phyloP scores from a whole-genome alignment of 2,329 filamentous ascomycete species.

The Colletotrichum musicola region DNA sequence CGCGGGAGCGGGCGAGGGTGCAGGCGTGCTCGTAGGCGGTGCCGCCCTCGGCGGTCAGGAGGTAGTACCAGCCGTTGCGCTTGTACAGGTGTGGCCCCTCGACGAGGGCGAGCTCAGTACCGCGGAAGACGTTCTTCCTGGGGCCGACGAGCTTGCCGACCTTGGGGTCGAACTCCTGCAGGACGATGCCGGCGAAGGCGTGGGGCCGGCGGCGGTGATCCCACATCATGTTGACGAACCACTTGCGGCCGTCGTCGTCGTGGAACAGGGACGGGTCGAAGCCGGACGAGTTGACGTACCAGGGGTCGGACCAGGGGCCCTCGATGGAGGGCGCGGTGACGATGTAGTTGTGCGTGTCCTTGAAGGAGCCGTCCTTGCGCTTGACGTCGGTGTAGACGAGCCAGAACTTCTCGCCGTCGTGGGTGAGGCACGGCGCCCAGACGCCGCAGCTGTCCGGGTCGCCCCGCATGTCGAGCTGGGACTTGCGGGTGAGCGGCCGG shows the following conservation, averaged over 20 bases:
- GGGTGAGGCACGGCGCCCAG: constrained; percentile 74
- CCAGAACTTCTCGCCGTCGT: constrained; percentile 72
- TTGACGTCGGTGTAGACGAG: constrained; percentile 76
- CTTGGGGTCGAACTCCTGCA: constrained; percentile 69
- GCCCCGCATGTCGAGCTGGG: constrained; percentile 69
- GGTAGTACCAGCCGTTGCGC: constrained; percentile 70
- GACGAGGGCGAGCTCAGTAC: constrained; percentile 66
- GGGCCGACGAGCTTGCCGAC: constrained; percentile 66
- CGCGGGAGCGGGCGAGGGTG: constrained; percentile 66
- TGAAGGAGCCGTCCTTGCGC: constrained; percentile 75
- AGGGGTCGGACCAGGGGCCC: constrained; percentile 72
- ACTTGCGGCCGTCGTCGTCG: constrained; percentile 67
- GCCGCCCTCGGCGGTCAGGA: constrained; percentile 71
- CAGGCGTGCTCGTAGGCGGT: constrained; percentile 72
- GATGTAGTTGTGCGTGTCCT: constrained; percentile 74
- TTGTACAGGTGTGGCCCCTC: constrained; percentile 72
- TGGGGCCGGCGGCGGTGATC: constrained; percentile 64
- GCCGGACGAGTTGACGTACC: constrained; percentile 70
- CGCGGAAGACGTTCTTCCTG: constrained; percentile 66
- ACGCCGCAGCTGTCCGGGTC: constrained; percentile 71
- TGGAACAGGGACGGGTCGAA: constrained; percentile 74
- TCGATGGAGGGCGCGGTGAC: constrained; percentile 65
- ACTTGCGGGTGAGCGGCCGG: constrained; percentile 62
- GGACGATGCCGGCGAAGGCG: constrained; percentile 67
- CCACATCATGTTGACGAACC: constrained; percentile 69